Base-by-base conservation (phyloP, 805 yeast genomes). In the Babjeviella inositovora region DNA sequence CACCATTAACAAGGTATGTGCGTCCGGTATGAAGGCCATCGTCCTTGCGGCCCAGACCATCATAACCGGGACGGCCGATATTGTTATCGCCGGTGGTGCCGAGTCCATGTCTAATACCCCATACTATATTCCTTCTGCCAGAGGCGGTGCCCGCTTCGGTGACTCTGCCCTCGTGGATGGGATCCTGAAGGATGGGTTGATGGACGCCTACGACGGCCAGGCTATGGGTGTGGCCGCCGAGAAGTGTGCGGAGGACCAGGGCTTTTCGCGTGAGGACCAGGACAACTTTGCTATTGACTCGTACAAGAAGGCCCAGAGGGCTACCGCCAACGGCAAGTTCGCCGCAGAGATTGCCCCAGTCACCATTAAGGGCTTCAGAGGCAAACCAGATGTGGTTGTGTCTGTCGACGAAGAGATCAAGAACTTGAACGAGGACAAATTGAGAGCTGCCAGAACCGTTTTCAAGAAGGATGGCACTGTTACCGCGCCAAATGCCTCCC, bases 171-270 rank as follows among this genome's bases (percentile, higher is more conserved):
- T 87, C 32, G 70, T 85, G 22, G 99, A 90, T 45, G 97, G 95
- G 43, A 53, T 90, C 30, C 79, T 75, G 49, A 73, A 73, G 45
- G 99, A 90, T 52, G 99, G 98, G 39, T 61, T 90, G 38, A 62
- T 70, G 46, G 98, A 90, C 50, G 97, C 90, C 17, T 90, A 84
- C 55, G 80, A 75, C 37, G 70, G 73, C 34, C 51, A 61, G 35
- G 79, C 93, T 33, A 90, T 90, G 99, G 98, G 98, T 47, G 79
- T 79, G 28, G 84, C 90, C 35, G 98, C 94, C 34, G 99, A 90
- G 56, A 84, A 84, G 49, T 84, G 95, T 57, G 97, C 97, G 20
- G 57, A 57, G 25, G 93, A 84, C 44, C 71, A 81, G 54, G 47
- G 47, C 11, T 45, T 87, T 35, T 41, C 90, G 17, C 75, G 97